Base-by-base conservation (phyloP, 495 filamentous ascomycete species). In the Hypomontagnella submonticulosa region DNA sequence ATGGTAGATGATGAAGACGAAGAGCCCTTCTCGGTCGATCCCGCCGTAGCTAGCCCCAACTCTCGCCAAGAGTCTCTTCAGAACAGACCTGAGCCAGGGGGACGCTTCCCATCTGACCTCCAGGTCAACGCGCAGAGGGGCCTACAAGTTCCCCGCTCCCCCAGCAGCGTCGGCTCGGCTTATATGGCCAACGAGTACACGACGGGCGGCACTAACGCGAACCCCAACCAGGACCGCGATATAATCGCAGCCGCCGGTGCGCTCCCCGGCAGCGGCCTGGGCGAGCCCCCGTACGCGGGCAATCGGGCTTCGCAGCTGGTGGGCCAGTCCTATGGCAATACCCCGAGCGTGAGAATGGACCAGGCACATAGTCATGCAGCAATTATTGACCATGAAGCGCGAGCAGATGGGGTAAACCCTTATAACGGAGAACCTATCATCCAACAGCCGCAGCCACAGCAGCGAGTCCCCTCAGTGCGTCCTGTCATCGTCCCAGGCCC, bases 51-150 rank as follows among this genome's bases (percentile, higher is more conserved):
- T 32, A 75, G 66, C 34, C 76, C 76, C 34, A 75, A 71, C 50
- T 75, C 77, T 34, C 81, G 76, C 36, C 77, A 79, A 66, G 85
- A 86, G 38, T 60, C 72, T 33, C 50, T 73, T 59, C 76, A 77
- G 61, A 82, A 83, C 69, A 89, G 92, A 66, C 89, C 89, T 53
- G 86, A 88, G 75, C 85, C 90, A 83, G 93, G 92, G 82, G 92
- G 93, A 76, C 88, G 92, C 64, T 97, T 97, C 77, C 92, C 93
- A 69, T 92, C 89, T 75, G 91, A 95, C 77, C 75, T 96, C 52
- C 86, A 92, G 72, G 85, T 96, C 69, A 87, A 91, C 69, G 76
- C 79, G 33, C 73, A 82, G 57, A 86, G 91, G 78, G 84, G 89
- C 80, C 85, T 91, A 82, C 89, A 90, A 71, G 88, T 85, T 63